These are phyloP conservation scores for Haplosporangium sp. DNA, from an alignment of 371 early-diverging fungal genomes.

Conservation along the genomic window DNA sequence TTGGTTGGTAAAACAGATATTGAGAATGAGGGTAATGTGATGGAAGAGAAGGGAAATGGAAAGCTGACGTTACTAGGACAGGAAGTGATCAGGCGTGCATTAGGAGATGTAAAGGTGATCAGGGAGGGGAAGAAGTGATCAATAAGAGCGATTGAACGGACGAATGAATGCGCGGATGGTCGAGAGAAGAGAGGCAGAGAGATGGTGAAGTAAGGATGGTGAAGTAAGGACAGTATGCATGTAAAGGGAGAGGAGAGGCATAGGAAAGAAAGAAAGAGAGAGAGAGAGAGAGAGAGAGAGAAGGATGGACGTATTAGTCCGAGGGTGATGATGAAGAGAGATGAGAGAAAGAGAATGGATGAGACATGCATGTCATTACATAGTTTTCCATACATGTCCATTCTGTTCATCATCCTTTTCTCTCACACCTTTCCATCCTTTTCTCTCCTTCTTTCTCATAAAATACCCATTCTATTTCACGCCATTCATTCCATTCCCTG, in stretches of 20 bases:
- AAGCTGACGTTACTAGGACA: too few relatives aligned
- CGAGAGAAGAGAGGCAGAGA: not conserved
- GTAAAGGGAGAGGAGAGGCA: not conserved
- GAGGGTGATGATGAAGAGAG: not conserved
- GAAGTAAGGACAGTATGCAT: too few relatives aligned
- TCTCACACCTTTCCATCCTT: not conserved
- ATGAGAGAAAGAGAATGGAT: not conserved
- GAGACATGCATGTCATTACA: not conserved
- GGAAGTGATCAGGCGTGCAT: too few relatives aligned
- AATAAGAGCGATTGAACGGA: too few relatives aligned
- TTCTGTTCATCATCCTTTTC: not conserved
- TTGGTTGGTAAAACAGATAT: too few relatives aligned
- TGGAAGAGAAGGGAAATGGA: too few relatives aligned
- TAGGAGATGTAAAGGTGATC: too few relatives aligned
- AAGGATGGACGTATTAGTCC: not conserved
- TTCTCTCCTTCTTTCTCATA: not conserved
- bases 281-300: conserved; percentile 12
- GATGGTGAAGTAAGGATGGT: not conserved
- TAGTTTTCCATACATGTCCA: not conserved
- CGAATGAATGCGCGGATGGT: too few relatives aligned
- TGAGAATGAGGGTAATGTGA: too few relatives aligned
- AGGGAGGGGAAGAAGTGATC: too few relatives aligned
- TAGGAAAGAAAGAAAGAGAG: not conserved
- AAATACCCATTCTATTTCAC: not conserved
- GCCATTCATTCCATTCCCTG: not conserved